Base-by-base conservation (phyloP, 2,329 filamentous ascomycete species). In the Paraphaeosphaeria minitans region DNA sequence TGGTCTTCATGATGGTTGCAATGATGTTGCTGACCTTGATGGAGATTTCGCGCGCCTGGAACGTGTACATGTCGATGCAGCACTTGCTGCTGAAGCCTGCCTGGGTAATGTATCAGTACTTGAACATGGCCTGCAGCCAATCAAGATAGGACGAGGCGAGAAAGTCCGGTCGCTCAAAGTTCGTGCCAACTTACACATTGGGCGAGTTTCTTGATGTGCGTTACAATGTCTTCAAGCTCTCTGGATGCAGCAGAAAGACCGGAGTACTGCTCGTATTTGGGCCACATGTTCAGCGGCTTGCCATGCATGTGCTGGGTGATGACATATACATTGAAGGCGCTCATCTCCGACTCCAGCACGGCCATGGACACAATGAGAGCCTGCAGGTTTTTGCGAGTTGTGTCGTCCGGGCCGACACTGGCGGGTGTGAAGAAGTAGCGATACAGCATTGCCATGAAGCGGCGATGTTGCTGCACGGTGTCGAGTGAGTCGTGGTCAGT, bases 231-330 rank as follows among this genome's bases (percentile, higher is more conserved):
- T 21, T 33, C 29, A 1, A 67, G 45, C 7, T 14, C 4, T 5
- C 21, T 19, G 27, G 45, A 48, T 6, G 27, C 45, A n/a, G 45
- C 9, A 33, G 16, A 27, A 19, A 48, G 45, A 16, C 16, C n/a
- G 16, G 1, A 14, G 24, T 67, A 68, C 37, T 49, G 35, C 6
- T 45, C 27, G 49, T 64, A 67, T 22, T 50, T 60, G 7, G 43
- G 13, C 66, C 67, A 69, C 35, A 56, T 49, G 37, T 63, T 58
- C 4, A 68, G 41, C 12, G 64, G 60, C 53, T 64, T 62, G 29
- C 58, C 35, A 6, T 57, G 19, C 16, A 47, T 19, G 6, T 60
- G 55, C 42, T 66, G 57, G 4, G 22, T 35, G 12, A 55, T 31
- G 27, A 66, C 43, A 13, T 64, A 63, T 14, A 57, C 46, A n/a